Conservation (phyloP, 1,139 yeast species). For the Lipomyces yarrowii region DNA sequence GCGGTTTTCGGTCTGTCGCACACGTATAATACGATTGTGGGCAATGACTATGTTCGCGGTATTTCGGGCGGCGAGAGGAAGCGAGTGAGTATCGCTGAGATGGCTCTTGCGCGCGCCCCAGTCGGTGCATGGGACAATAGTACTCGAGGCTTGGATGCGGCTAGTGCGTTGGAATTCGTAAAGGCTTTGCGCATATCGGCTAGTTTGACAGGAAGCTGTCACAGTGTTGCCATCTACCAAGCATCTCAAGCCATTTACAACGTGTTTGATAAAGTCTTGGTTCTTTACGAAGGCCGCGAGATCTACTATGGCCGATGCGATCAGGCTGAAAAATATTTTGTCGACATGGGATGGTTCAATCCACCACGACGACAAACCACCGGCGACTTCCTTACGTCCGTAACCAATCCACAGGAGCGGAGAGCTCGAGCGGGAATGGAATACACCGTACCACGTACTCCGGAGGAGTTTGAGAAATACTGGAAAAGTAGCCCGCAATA, state of each 20-base stretch:
- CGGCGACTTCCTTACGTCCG: conserved; percentile 60
- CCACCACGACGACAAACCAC: conserved; percentile 72
- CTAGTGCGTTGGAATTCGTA: conserved; percentile 74
- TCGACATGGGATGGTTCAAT: conserved; percentile 61
- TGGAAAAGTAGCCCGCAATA: conserved; percentile 35
- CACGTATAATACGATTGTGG: conserved; percentile 58
- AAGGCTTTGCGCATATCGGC: conserved; percentile 68
- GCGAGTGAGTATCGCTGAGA: conserved; percentile 65
- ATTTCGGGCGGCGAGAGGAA: conserved; percentile 69
- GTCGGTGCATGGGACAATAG: conserved; percentile 76
- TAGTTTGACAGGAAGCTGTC: conserved; percentile 44
- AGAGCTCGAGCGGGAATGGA: conserved; percentile 58
- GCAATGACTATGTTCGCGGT: conserved; percentile 63
- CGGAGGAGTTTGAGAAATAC: conserved; percentile 58
- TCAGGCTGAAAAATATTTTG: conserved; percentile 61
- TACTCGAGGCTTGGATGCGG: conserved; percentile 73
- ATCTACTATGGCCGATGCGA: conserved; percentile 67
- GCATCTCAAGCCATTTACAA: conserved; percentile 78
- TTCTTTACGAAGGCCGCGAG: conserved; percentile 75
- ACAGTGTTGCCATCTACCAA: conserved; percentile 78
- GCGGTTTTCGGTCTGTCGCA: conserved; percentile 66
- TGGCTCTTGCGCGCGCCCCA: conserved; percentile 58
- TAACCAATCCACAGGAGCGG: conserved; percentile 75
- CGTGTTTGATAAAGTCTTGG: conserved; percentile 69
- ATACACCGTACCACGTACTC: conserved; percentile 62